Conservation (phyloP, 805 yeast species). For the Lipomyces yamanashiensis region DNA sequence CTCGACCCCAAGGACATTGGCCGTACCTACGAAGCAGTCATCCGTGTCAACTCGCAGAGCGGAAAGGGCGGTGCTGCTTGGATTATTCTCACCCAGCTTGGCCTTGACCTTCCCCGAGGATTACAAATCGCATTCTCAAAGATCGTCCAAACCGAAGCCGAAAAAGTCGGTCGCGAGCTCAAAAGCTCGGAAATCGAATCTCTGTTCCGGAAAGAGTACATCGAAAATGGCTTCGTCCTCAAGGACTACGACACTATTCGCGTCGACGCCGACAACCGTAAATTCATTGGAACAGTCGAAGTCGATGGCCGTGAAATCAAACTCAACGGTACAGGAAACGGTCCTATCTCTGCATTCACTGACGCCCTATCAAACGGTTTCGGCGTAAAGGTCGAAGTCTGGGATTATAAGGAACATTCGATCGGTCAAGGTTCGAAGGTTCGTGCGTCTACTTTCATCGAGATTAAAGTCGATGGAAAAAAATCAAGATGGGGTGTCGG, state of each 20-base stretch:
- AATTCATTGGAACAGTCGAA: conserved; percentile 55
- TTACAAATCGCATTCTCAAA: conserved; percentile 76
- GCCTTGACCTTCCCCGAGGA: conserved; percentile 79
- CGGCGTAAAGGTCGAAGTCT: conserved; percentile 60
- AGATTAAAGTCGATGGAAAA: conserved; percentile 50
- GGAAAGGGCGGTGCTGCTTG: conserved; percentile 92
- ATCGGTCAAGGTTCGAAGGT: conserved; percentile 72
- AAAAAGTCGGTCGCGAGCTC: conserved; percentile 72
- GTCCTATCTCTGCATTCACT: conserved; percentile 78
- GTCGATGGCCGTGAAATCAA: conserved; percentile 50
- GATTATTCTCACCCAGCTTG: conserved; percentile 76
- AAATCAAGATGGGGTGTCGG: conserved; percentile 85
- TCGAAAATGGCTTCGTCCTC: conserved; percentile 44
- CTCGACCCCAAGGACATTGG: conserved; percentile 85
- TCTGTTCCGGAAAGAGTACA: conserved; percentile 66
- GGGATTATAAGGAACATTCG: conserved; percentile 78
- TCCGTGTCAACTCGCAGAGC: conserved; percentile 83
- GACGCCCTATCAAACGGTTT: conserved; percentile 61
- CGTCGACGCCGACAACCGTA: conserved; percentile 51
- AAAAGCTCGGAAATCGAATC: conserved; percentile 65
- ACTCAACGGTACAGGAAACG: conserved; percentile 72
- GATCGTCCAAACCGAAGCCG: conserved; percentile 72
- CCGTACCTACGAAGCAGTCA: conserved; percentile 88
- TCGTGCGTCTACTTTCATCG: conserved; percentile 81
- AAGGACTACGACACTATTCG: conserved; percentile 55